Base-by-base conservation (phyloP, 106 monocot species). In the Dioscorea dumetorum region DNA sequence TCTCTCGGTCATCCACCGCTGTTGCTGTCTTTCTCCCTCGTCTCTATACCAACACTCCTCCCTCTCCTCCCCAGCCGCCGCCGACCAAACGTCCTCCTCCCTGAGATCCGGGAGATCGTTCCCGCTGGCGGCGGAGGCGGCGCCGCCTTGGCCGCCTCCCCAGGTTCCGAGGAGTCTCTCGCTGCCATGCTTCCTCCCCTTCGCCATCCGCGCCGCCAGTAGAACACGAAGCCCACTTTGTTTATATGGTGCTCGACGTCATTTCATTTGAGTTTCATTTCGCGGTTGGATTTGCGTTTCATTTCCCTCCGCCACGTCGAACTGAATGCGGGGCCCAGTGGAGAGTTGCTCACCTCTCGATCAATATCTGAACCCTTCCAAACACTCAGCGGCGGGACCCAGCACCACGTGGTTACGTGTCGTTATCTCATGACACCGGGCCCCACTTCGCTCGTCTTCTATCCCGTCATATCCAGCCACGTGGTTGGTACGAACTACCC, bases 41-140 rank as follows among this genome's bases (percentile, higher is more conserved):
- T 41, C 41, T 41, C 41, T 10, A 41, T 41, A 41, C 41, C 41
- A 41, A 41, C 41, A 41, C 41, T 41, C 41, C 6, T 41, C 41
- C 1, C 10, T 41, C 5, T 41, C 41, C 41, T 41, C 41, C 41
- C 41, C 23, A 2, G 3, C 35, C 22, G n/a, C 73, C 33, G 59
- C 34, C 19, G 74, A 65, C 90, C 90, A 90, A 5, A 90, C 70
- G 22, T 91, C 91, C 22, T 83, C 86, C 56, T 90, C 89, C 5
- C 67, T 60, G 48, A 80, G 69, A 31, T 90, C 82, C 8, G 76
- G 58, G 52, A 83, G 54, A 49, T 83, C 88, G 22, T 22, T 17
- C 12, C 61, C 76, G 12, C 61, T 73, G 12, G 12, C 21, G 52
- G 8, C 68, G 22, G 10, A 16, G 68, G 67, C 57, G 13, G 59